phyloP scores from a whole-genome alignment of 1,284 basidiomycete species.

The Rhizoctonia solani region DNA sequence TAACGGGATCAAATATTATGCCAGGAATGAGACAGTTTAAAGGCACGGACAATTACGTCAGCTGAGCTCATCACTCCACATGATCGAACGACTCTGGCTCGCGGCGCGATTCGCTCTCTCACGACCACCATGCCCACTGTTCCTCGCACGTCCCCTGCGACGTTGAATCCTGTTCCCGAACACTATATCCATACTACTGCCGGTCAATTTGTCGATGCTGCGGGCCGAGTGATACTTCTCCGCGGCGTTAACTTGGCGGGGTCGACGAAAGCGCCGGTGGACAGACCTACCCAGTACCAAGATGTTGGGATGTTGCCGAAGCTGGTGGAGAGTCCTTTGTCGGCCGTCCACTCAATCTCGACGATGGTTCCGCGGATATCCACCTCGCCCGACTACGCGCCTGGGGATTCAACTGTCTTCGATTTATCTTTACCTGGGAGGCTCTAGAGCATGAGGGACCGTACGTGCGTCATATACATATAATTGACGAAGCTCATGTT shows the following conservation, averaged over 20 bases:
- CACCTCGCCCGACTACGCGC: constrained; percentile 83
- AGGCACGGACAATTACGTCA: neutral
- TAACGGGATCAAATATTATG: neutral
- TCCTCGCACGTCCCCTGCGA: constrained; percentile 67
- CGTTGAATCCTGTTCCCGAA: constrained; percentile 57
- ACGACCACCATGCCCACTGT: constrained; percentile 57
- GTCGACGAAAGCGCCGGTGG: constrained; percentile 80
- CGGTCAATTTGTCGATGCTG: constrained; percentile 80
- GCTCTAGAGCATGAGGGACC: constrained; percentile 91
- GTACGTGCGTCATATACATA: constrained; percentile 60
- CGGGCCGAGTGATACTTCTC: constrained; percentile 82
- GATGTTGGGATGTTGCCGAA: constrained; percentile 91
- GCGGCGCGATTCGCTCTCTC: neutral
- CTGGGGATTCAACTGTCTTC: constrained; percentile 95
- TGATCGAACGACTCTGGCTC: constrained; percentile 5
- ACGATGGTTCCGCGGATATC: constrained; percentile 84
- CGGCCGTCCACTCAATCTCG: constrained; percentile 76
- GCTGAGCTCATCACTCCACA: constrained; percentile 19
- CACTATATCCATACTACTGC: constrained; percentile 70
- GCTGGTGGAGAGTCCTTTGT: constrained; percentile 73
- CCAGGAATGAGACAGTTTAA: neutral
- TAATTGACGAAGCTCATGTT: neutral
- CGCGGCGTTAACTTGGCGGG: constrained; percentile 94
- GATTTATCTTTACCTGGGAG: constrained; percentile 95
- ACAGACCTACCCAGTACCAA: constrained; percentile 67